These are phyloP conservation scores for Xanthoconium stramineum DNA, from an alignment of 768 basidiomycete genomes.

Conservation along the genomic window DNA sequence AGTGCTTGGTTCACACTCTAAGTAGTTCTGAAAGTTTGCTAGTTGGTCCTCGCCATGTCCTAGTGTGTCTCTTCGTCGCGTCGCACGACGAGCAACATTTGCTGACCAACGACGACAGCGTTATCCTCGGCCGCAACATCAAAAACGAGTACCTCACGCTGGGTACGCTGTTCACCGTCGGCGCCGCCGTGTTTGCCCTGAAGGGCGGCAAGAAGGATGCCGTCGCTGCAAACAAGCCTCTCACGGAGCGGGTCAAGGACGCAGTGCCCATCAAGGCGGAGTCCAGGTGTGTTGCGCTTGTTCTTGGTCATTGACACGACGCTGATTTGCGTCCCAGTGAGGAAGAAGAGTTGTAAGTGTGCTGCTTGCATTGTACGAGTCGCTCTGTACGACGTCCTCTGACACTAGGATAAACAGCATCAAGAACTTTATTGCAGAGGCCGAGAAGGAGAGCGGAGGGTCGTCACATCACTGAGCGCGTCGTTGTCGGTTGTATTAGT, in stretches of 20 bases:
- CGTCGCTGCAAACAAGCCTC: slow-evolving; percentile 38
- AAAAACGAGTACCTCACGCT: slow-evolving; percentile 81
- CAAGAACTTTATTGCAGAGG: slow-evolving; percentile 74
- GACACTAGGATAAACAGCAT: slow-evolving; percentile 64
- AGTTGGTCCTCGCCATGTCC: slow-evolving; percentile 36
- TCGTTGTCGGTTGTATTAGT: slow-evolving; percentile 4
- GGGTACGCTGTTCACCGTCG: slow-evolving; percentile 59
- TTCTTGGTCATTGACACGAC: not conserved
- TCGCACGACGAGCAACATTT: not conserved
- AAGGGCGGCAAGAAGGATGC: slow-evolving; percentile 54
- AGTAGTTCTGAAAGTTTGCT: not conserved
- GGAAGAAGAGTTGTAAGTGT: slow-evolving; percentile 80
- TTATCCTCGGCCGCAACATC: slow-evolving; percentile 74
- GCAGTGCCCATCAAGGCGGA: slow-evolving; percentile 61
- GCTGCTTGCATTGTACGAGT: slow-evolving; percentile 3
- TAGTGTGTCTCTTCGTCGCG: slow-evolving; percentile 33
- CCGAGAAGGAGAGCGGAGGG: slow-evolving; percentile 68
- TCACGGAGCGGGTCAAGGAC: slow-evolving; percentile 56
- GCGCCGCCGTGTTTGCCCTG: slow-evolving; percentile 49
- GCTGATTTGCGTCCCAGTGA: slow-evolving; percentile 46
- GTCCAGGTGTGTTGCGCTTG: slow-evolving; percentile 56
- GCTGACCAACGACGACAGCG: slow-evolving; percentile 39
- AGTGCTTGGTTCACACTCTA: too few relatives aligned
- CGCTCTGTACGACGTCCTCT: slow-evolving; percentile 31
- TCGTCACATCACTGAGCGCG: slow-evolving; percentile 29